These are phyloP conservation scores for Carallia pectinifolia DNA, from an alignment of 345 rosid species.

Conservation along the genomic window DNA sequence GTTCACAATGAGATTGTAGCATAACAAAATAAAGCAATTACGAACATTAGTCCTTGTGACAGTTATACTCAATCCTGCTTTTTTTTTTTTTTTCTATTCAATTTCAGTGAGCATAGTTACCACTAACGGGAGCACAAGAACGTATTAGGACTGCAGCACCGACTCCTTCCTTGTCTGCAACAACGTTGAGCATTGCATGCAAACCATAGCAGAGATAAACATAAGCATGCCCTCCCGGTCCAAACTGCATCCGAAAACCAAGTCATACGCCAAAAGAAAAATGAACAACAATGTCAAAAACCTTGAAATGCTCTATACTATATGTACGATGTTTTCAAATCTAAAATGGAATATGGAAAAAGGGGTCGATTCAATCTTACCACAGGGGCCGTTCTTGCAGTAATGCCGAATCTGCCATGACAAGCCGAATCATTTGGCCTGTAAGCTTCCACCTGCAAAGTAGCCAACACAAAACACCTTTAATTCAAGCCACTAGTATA, in stretches of 20 bases:
- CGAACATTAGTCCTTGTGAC: background rate
- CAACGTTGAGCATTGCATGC: conserved; percentile 87
- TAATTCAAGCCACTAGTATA: background rate
- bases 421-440: conserved; percentile 93
- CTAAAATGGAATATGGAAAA: background rate
- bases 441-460: conserved; percentile 85
- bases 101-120: conserved; percentile 28
- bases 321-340: background rate
- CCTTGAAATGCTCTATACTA: background rate
- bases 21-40: background rate
- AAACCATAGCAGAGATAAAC: conserved; percentile 95
- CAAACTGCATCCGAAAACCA: conserved; percentile 56
- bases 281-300: background rate
- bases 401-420: conserved; percentile 80
- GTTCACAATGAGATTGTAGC: background rate
- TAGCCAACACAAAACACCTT: background rate
- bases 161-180: conserved; percentile 84
- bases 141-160: conserved; percentile 91
- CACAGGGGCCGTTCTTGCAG: conserved; percentile 81
- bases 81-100: background rate
- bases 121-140: conserved; percentile 78
- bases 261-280: background rate
- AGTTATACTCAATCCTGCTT: background rate
- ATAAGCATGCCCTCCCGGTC: conserved; percentile 90
- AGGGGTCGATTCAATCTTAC: conserved; percentile 37